phyloP scores from a whole-genome alignment of 768 basidiomycete genomes.

The Podaxis sp. region DNA sequence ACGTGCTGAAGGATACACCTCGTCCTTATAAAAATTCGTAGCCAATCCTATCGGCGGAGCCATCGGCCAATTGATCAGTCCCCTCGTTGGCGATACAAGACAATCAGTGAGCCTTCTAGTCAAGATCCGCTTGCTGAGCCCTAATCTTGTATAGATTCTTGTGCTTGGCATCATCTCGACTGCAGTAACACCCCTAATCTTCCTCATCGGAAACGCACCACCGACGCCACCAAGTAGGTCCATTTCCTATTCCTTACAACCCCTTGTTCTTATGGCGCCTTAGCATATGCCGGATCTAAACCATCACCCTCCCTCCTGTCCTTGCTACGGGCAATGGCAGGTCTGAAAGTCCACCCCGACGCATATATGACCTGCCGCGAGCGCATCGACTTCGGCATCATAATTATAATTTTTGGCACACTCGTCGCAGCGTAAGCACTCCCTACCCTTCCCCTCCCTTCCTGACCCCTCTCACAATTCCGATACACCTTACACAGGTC shows the following conservation, averaged over 20 bases:
- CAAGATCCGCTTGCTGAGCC: not conserved
- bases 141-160: slow-evolving; percentile 44
- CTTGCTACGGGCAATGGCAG: slow-evolving; percentile 52
- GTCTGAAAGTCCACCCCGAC: slow-evolving; percentile 34
- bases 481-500: slow-evolving; percentile 32
- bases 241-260: not conserved
- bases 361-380: slow-evolving; percentile 60
- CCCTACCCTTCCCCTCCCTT: not conserved
- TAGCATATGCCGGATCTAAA: slow-evolving; percentile 68
- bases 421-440: slow-evolving; percentile 57
- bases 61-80: slow-evolving; percentile 68
- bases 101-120: slow-evolving; percentile 46
- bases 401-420: slow-evolving; percentile 56
- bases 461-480: not conserved
- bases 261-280: slow-evolving; percentile 11
- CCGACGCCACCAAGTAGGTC: slow-evolving; percentile 74
- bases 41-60: slow-evolving; percentile 76
- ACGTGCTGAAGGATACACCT: not conserved
- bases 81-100: slow-evolving; percentile 47
- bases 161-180: slow-evolving; percentile 70
- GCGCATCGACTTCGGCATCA: slow-evolving; percentile 64
- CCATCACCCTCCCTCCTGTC: slow-evolving; percentile 47
- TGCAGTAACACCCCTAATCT: slow-evolving; percentile 49
- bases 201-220: slow-evolving; percentile 58
- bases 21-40: slow-evolving; percentile 19